phyloP scores from a whole-genome alignment of 2,329 filamentous ascomycete genomes.

The Cladobotryum protrusum region DNA sequence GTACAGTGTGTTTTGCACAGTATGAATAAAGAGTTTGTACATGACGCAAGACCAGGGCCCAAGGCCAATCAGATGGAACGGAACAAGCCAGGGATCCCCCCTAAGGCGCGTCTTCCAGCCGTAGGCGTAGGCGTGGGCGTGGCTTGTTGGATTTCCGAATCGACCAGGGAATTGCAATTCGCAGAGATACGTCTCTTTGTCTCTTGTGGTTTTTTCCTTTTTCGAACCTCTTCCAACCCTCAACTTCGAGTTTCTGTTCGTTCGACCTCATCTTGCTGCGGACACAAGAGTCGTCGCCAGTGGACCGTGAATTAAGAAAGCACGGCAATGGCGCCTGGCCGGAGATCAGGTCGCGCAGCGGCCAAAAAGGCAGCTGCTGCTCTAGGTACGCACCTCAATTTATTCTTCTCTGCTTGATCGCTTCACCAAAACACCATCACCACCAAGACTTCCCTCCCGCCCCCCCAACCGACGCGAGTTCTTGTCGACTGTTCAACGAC shows the following conservation, averaged over 20 bases:
- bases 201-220: background rate
- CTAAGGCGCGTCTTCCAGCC: background rate
- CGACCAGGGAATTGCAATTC: background rate
- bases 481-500: background rate
- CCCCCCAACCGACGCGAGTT: background rate
- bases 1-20: background rate
- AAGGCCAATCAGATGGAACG: background rate
- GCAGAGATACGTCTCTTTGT: background rate
- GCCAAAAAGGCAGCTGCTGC: slow-evolving; percentile 48
- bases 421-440: background rate
- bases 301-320: background rate
- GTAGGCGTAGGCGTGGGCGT: background rate
- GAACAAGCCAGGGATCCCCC: background rate
- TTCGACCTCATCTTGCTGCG: no score
- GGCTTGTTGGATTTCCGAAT: background rate
- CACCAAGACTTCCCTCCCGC: background rate
- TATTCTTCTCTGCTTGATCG: slow-evolving; percentile 7
- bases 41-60: background rate
- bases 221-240: background rate
- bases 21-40: background rate
- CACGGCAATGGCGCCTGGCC: slow-evolving; percentile 29
- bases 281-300: background rate
- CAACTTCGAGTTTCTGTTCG: background rate
- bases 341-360: slow-evolving; percentile 47
- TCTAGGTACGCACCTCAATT: slow-evolving; percentile 37